Evolutionary conservation across 2,329 filamentous ascomycete species (phyloP).

Genomic region (Scedosporium dehoogii): DNA sequence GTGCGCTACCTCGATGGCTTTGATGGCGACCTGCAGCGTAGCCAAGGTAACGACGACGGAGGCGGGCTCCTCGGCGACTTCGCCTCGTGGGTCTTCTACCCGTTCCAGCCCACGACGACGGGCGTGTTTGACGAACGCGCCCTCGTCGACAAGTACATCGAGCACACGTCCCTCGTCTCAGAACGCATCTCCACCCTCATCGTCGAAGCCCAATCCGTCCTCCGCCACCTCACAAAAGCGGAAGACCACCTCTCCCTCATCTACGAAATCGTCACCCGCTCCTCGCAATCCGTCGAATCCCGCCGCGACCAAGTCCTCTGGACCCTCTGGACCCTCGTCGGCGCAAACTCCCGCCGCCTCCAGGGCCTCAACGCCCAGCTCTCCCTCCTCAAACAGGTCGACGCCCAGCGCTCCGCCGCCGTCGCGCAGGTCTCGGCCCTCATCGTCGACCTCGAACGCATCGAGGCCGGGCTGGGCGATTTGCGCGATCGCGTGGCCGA

Average conservation of each 20-base stretch:
- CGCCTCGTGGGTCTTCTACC: slow-evolving; percentile 40
- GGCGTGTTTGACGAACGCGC: slow-evolving; percentile 34
- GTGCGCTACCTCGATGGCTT: slow-evolving; percentile 53
- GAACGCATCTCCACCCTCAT: slow-evolving; percentile 61
- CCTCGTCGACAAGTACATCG: slow-evolving; percentile 64
- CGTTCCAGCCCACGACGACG: slow-evolving; percentile 45
- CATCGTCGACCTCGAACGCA: slow-evolving; percentile 63
- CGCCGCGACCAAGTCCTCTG: slow-evolving; percentile 58
- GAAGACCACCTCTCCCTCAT: slow-evolving; percentile 63
- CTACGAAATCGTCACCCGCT: slow-evolving; percentile 55
- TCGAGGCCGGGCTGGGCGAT: slow-evolving; percentile 60
- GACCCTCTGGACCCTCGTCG: slow-evolving; percentile 64
- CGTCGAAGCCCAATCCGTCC: slow-evolving; percentile 57
- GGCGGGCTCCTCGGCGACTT: slow-evolving; percentile 23
- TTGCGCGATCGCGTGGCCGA: slow-evolving; percentile 60
- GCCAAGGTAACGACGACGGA: slow-evolving; percentile 8
- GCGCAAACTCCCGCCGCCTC: slow-evolving; percentile 53
- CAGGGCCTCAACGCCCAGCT: slow-evolving; percentile 55
- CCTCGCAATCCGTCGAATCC: slow-evolving; percentile 46
- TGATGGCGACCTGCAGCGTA: slow-evolving; percentile 10
- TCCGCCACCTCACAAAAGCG: slow-evolving; percentile 54
- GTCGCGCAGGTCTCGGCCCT: slow-evolving; percentile 59
- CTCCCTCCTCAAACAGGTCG: slow-evolving; percentile 54
- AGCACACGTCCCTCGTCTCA: slow-evolving; percentile 60
- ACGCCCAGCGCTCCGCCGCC: slow-evolving; percentile 53